Percentiles rank a stretch among this genome's conserved stretches.
Conservation (phyloP, 345 rosid species). For the Bruguiera sexangula region DNA sequence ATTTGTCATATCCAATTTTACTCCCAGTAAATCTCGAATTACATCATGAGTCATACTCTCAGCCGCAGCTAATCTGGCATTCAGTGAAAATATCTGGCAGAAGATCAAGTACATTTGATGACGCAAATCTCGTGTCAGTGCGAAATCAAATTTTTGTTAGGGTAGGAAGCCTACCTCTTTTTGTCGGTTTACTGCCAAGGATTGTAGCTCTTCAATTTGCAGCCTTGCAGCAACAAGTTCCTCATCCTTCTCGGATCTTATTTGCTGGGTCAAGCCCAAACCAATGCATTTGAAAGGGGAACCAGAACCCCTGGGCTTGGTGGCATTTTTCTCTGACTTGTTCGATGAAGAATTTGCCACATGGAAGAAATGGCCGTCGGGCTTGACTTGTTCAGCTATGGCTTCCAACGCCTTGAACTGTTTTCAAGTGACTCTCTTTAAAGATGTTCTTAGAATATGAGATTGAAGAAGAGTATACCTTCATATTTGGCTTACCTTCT, state of each 20-base stretch:
- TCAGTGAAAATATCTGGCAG: slow-evolving; percentile 73
- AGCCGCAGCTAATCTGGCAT: slow-evolving; percentile 86
- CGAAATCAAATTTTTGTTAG: background rate
- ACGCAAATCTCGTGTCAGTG: background rate
- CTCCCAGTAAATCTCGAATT: slow-evolving; percentile 84
- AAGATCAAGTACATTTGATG: slow-evolving; percentile 1
- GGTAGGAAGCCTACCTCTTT: slow-evolving; percentile 61
- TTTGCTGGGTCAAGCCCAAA: slow-evolving; percentile 79
- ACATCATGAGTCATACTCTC: slow-evolving; percentile 99
- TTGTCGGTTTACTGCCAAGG: slow-evolving; percentile 62
- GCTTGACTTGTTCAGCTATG: slow-evolving; percentile 84
- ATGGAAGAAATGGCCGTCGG: slow-evolving; percentile 51
- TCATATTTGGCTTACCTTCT: slow-evolving; percentile 51
- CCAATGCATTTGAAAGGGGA: slow-evolving; percentile 99
- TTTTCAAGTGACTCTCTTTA: slow-evolving; percentile 8
- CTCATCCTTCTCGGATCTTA: slow-evolving; percentile 85
- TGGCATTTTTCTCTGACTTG: slow-evolving; percentile 60
- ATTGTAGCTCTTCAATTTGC: slow-evolving; percentile 86
- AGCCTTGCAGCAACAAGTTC: slow-evolving; percentile 72
- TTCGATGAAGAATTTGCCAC: slow-evolving; percentile 45
- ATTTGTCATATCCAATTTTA: slow-evolving; percentile 87
- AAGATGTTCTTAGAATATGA: slow-evolving; percentile 5
- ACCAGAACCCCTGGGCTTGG: slow-evolving; percentile 77
- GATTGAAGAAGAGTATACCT: background rate
- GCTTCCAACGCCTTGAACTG: slow-evolving; percentile 86